These are phyloP conservation scores for Lecanicillium sp. DNA, from an alignment of 2,329 filamentous ascomycete genomes.

Conservation along the genomic window DNA sequence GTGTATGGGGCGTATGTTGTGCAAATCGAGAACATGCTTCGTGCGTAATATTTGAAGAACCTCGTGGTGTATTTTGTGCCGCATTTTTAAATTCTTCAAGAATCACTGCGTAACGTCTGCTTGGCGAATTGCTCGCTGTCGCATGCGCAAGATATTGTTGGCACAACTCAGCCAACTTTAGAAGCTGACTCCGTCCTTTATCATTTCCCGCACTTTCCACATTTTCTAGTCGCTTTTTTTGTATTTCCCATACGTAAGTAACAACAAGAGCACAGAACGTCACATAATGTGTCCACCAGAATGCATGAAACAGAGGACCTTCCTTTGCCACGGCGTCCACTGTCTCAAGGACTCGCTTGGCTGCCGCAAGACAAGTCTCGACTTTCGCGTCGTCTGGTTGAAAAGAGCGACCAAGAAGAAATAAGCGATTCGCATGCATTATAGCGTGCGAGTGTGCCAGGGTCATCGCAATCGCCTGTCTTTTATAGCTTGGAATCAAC, in stretches of 20 bases:
- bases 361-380: slow-evolving; percentile 36
- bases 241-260: slow-evolving; percentile 46
- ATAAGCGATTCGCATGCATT: slow-evolving; percentile 46
- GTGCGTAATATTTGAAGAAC: too few species aligned
- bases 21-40: too few species aligned
- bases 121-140: slow-evolving; percentile 31
- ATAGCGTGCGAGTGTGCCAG: slow-evolving; percentile 47
- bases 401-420: slow-evolving; percentile 32
- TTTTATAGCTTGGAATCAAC: slow-evolving; percentile 34
- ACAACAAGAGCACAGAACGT: slow-evolving; percentile 45
- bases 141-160: slow-evolving; percentile 33
- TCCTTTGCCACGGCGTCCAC: slow-evolving; percentile 31
- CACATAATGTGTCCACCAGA: slow-evolving; percentile 47
- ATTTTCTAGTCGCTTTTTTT: slow-evolving; percentile 19
- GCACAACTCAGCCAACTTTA: slow-evolving; percentile 35
- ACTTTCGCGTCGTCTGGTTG: slow-evolving; percentile 19
- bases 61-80: slow-evolving; percentile 20
- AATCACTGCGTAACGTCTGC: slow-evolving; percentile 40
- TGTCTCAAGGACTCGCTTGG: slow-evolving; percentile 26
- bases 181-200: slow-evolving; percentile 16
- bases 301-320: slow-evolving; percentile 30
- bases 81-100: slow-evolving; percentile 37
- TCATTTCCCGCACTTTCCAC: slow-evolving; percentile 1
- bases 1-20: too few species aligned
- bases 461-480: slow-evolving; percentile 43